Conservation (phyloP, 805 yeast species). For the Lachancea dasiensis region DNA sequence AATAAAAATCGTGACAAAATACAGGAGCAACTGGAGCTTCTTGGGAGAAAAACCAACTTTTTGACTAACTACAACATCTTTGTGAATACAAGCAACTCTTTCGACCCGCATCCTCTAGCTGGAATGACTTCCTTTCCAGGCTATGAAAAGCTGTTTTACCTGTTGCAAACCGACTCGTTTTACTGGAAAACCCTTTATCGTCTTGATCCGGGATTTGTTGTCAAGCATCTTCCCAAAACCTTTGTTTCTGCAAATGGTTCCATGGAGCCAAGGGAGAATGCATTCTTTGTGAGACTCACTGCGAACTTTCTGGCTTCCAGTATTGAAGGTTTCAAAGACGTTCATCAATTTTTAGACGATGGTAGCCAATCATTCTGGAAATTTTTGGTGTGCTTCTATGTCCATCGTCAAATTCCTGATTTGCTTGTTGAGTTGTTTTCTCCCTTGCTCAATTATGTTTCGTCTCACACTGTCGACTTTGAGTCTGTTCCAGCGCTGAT, state of each 20-base stretch:
- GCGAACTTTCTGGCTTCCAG: conserved; percentile 40
- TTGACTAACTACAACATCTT: conserved; percentile 10
- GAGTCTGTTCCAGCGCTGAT: conserved; percentile 76
- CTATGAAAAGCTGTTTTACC: conserved; percentile 72
- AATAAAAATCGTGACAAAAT: conserved; percentile 70
- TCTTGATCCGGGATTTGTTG: conserved; percentile 28
- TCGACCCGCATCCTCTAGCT: not conserved
- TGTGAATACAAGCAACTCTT: conserved; percentile 2
- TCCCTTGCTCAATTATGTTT: conserved; percentile 34
- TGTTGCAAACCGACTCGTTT: conserved; percentile 75
- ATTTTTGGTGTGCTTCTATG: conserved; percentile 36
- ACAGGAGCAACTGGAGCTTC: conserved; percentile 66
- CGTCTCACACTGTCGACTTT: conserved; percentile 44
- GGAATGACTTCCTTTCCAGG: conserved; percentile 19
- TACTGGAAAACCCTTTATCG: conserved; percentile 58
- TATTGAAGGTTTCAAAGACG: conserved; percentile 25
- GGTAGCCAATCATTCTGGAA: conserved; percentile 37
- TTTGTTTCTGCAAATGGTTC: conserved; percentile 28
- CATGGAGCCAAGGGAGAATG: conserved; percentile 57
- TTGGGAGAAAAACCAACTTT: conserved; percentile 59
- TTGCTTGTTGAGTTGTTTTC: conserved; percentile 30
- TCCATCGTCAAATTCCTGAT: conserved; percentile 35
- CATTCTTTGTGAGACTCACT: conserved; percentile 55
- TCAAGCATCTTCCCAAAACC: conserved; percentile 24
- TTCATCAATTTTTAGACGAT: conserved; percentile 24